Percentiles rank a stretch among this genome's conserved stretches.
phyloP scores from a whole-genome alignment of 2,329 filamentous ascomycete species.

The Onygenales sp. region DNA sequence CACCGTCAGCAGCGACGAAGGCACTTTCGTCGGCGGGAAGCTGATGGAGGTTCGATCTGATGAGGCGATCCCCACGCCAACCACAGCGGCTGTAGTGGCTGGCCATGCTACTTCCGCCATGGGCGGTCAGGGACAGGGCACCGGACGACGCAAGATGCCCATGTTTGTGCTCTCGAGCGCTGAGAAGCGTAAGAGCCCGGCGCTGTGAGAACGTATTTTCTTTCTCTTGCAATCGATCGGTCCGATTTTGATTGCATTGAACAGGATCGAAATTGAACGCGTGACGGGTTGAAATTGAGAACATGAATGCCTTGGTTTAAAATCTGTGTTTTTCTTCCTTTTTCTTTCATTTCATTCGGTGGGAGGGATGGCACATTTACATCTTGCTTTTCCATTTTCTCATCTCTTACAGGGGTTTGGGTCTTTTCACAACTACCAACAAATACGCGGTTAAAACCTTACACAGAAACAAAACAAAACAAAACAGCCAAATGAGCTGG shows the following conservation, averaged over 20 bases:
- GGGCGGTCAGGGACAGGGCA: constrained; percentile 47
- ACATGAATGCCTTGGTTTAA: not conserved
- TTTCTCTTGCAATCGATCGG: not conserved
- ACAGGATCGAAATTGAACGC: too few relatives aligned
- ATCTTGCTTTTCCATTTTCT: not conserved
- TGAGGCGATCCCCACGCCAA: constrained; percentile 18
- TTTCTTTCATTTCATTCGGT: not conserved
- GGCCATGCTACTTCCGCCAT: constrained; percentile 59
- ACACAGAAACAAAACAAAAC: not conserved
- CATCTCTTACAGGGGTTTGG: not conserved
- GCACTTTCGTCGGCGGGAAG: constrained; percentile 46
- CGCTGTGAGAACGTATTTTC: constrained; percentile 39
- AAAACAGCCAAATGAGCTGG: not conserved
- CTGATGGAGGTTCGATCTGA: constrained; percentile 39
- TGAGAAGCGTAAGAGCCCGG: constrained; percentile 76
- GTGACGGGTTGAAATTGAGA: not conserved
- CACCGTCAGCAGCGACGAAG: constrained; percentile 57
- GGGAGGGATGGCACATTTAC: not conserved
- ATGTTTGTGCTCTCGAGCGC: constrained; percentile 80
- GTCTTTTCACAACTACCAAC: not conserved
- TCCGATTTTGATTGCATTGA: not conserved
- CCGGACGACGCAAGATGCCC: constrained; percentile 66
- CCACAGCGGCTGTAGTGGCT: constrained; percentile 31
- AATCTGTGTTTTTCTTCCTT: not conserved
- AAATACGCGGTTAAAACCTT: too few relatives aligned